Evolutionary conservation across 2,329 filamentous ascomycete genomes (phyloP).

Genomic region (Fusarium camptoceras): DNA sequence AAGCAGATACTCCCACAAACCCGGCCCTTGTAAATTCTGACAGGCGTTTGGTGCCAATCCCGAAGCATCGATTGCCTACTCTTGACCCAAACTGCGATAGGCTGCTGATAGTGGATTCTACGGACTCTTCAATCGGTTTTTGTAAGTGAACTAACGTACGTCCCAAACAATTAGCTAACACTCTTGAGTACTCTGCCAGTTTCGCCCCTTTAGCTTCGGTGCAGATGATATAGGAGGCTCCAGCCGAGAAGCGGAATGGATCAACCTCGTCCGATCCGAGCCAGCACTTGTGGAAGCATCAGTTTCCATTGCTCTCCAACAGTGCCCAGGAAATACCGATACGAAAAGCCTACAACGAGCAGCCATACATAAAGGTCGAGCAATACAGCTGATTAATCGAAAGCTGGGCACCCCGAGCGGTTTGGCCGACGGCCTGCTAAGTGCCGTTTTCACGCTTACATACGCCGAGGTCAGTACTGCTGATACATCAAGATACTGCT

Average conservation of each 20-base stretch:
- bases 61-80: too few species aligned
- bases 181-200: conserved; percentile 1
- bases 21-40: background rate
- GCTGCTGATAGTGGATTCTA: background rate
- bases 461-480: conserved; percentile 19
- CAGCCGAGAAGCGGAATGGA: conserved; percentile 23
- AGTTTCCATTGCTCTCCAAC: conserved; percentile 30
- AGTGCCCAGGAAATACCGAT: background rate
- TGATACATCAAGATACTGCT: fast-evolving
- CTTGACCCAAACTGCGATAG: background rate
- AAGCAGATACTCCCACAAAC: background rate
- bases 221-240: conserved; percentile 1
- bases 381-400: conserved; percentile 32
- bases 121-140: background rate
- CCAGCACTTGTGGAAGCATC: conserved; percentile 45
- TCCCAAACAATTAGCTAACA: background rate
- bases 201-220: conserved; percentile 10
- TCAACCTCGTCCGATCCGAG: conserved; percentile 33
- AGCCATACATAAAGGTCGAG: conserved; percentile 11
- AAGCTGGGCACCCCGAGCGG: conserved; percentile 1
- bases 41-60: too few species aligned
- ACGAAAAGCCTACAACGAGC: background rate
- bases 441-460: conserved; percentile 38
- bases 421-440: conserved; percentile 35
- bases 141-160: background rate